Conservation (phyloP, 2,329 filamentous ascomycete species). For the Paraconiothyrium sp. region DNA sequence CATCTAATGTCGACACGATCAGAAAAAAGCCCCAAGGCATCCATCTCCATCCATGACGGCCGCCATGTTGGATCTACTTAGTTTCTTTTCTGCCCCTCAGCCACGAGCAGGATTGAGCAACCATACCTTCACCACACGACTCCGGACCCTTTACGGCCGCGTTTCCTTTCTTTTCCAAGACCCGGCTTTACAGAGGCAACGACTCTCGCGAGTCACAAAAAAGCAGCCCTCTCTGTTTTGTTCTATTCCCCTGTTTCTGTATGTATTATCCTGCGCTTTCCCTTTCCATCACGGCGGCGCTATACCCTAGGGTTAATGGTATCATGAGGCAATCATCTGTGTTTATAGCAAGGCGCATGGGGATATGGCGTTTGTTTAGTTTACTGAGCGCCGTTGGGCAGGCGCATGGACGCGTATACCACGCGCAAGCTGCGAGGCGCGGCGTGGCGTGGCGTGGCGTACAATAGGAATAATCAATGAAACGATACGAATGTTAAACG, state of each 20-base stretch:
- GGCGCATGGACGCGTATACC: neutral
- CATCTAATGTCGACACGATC: slow-evolving; percentile 16
- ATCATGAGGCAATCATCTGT: slow-evolving; percentile 12
- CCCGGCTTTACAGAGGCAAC: slow-evolving; percentile 38
- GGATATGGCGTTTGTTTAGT: slow-evolving; percentile 22
- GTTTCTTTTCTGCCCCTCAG: neutral
- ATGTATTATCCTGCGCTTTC: slow-evolving; percentile 20
- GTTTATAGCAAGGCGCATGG: slow-evolving; percentile 10
- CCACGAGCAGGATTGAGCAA: neutral
- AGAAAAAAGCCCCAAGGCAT: slow-evolving; percentile 4
- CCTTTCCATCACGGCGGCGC: slow-evolving; percentile 26
- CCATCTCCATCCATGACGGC: neutral
- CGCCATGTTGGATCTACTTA: neutral
- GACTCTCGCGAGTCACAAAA: slow-evolving; percentile 41
- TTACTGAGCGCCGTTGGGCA: neutral
- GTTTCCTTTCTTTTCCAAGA: slow-evolving; percentile 8
- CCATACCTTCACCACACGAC: neutral
- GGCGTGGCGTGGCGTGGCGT: neutral
- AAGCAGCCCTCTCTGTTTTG: slow-evolving; percentile 21
- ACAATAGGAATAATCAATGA: neutral
- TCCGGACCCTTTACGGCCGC: slow-evolving; percentile 6
- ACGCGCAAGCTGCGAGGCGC: neutral
- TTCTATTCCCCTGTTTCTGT: slow-evolving; percentile 29
- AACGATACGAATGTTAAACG: slow-evolving; percentile 1
- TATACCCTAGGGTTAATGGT: slow-evolving; percentile 31